Base-by-base conservation (phyloP, 768 basidiomycete genomes). In the Sarcodon sp. region DNA sequence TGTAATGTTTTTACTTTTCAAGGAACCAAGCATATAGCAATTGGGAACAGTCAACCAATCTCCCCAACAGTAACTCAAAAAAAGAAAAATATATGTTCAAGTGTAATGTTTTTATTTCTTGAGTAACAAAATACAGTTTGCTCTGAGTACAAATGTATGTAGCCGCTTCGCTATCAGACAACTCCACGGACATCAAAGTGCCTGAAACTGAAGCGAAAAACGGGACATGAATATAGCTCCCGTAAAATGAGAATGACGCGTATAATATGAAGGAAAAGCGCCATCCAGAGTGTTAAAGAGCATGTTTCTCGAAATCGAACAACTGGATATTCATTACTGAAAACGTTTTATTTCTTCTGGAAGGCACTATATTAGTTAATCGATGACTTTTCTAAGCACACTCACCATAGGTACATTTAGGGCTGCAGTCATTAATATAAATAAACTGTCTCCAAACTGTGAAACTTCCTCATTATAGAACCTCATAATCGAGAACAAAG, bases 261-360 rank as follows among this genome's bases (percentile, higher is more conserved):
- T 90, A 62, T 65, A 61, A 27, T 27, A 41, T 16, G 4, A 50
- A 63, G 51, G 55, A 57, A 69, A 79, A 41, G 39, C 83, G 83
- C 75, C 77, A 79, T 76, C 83, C 91, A 93, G 91, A 93, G 91
- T 94, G 91, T 93, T 76, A 76, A 76, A 76, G 88, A 94, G 90
- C 91, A 61, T 47, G 36, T 9, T 11, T 11, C 34, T 27, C 21
- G 39, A 41, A 8, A 13, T 52, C 27, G 15, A 31, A 32, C 11
- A 35, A 13, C 33, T 16, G 7, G 37, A 4, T 8, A 27, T 4
- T 27, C 21, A 27, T 27, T 16, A 13, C 8, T 8, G 39, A 41
- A 41, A 41, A 41, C 39, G n/a, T 16, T 41, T 7, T 38, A 38
- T 18, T 13, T 41, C 39, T 41, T 13, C 13, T 41, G 16, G 39